A percentile compares a stretch with the other conserved stretches of the same genome.
Conservation (phyloP, 2,329 filamentous ascomycete species). For the Penicillium sp. region DNA sequence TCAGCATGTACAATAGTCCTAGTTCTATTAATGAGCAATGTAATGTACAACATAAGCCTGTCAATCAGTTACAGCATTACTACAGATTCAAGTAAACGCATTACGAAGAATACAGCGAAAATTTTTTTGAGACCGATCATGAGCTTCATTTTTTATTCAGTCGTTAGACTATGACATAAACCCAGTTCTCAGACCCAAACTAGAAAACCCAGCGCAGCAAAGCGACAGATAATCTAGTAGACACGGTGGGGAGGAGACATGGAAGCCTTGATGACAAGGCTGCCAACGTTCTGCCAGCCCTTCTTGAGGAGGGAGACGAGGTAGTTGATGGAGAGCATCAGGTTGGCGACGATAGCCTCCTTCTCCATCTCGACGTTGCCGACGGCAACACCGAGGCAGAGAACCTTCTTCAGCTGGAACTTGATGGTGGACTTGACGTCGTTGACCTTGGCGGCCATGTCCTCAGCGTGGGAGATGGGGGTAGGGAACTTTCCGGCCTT, state of each 20-base stretch:
- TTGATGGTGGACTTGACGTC: slow-evolving; percentile 99
- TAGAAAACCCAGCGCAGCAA: slow-evolving; percentile 27
- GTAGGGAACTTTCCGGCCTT: slow-evolving; percentile 99
- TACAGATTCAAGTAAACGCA: background rate
- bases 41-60: background rate
- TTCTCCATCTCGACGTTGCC: slow-evolving; percentile 97
- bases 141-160: slow-evolving; percentile 36
- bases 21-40: background rate
- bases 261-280: slow-evolving; percentile 99
- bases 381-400: slow-evolving; percentile 99
- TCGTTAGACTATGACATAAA: slow-evolving; percentile 34
- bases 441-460: slow-evolving; percentile 91
- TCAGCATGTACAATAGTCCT: slow-evolving; percentile 4
- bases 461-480: slow-evolving; percentile 94
- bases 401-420: slow-evolving; percentile 99
- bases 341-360: slow-evolving; percentile 96
- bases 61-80: too few species aligned
- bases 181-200: slow-evolving; percentile 27
- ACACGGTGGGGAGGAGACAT: slow-evolving; percentile 98
- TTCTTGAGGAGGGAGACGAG: slow-evolving; percentile 99
- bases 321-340: slow-evolving; percentile 99
- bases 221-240: slow-evolving; percentile 67
- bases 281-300: slow-evolving; percentile 99
- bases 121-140: slow-evolving; percentile 29
- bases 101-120: slow-evolving; percentile 3